Evolutionary conservation across 345 rosid genomes (phyloP).

Genomic region (Aquilaria malaccensis): DNA sequence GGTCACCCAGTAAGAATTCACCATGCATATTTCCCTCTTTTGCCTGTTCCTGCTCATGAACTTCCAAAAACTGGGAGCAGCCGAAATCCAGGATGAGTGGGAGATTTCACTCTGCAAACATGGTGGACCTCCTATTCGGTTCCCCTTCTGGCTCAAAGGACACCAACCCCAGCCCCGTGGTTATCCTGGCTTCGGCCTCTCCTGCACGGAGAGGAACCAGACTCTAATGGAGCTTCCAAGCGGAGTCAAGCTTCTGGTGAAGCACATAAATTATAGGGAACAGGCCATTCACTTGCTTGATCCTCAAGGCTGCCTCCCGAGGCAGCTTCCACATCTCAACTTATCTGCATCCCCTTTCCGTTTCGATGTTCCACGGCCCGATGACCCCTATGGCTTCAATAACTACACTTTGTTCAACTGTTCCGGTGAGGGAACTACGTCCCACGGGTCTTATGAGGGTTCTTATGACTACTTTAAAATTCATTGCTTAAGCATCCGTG

Average conservation of each 20-base stretch:
- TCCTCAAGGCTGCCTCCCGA: neutral
- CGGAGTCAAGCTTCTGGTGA: neutral
- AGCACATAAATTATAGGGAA: neutral
- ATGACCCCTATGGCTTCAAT: too few species aligned
- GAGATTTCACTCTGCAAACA: neutral
- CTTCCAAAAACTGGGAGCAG: too few species aligned
- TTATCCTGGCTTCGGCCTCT: neutral
- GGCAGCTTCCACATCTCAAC: neutral
- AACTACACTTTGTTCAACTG: too few species aligned
- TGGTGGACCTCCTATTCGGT: neutral
- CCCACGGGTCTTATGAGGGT: too few species aligned
- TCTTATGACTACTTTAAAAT: too few species aligned
- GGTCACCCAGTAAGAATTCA: too few species aligned
- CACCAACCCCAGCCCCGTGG: neutral
- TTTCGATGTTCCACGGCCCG: neutral
- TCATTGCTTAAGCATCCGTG: too few species aligned
- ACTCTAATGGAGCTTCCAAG: neutral
- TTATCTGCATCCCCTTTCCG: conserved; percentile 5
- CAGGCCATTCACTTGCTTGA: neutral
- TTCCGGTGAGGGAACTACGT: too few species aligned
- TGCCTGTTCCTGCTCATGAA: too few species aligned
- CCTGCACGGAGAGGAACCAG: neutral
- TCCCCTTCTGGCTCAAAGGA: conserved; percentile 4
- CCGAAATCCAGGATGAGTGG: conserved; percentile 2
- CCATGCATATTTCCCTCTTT: too few species aligned